These are phyloP conservation scores for Claviceps cyperi DNA, from an alignment of 2,329 filamentous ascomycete genomes.

Conservation along the genomic window DNA sequence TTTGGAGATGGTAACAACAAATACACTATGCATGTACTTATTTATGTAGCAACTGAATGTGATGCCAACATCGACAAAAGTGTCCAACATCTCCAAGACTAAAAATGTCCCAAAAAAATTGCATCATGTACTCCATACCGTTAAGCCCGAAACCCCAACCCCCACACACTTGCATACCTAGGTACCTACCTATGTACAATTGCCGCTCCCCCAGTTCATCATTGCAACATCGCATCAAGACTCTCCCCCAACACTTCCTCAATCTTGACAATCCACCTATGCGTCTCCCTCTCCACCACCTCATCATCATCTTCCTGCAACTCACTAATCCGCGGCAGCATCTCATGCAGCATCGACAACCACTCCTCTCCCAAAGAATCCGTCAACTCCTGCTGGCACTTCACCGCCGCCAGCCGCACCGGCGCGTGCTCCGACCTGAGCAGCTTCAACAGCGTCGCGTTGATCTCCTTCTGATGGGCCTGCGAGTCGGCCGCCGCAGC, in stretches of 20 bases:
- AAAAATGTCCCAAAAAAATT: no score
- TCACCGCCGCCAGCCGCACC: slow-evolving; percentile 68
- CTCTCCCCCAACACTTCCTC: slow-evolving; percentile 83
- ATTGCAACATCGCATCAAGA: slow-evolving; percentile 83
- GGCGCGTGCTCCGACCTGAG: slow-evolving; percentile 58
- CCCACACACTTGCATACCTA: neutral
- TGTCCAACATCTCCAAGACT: no score
- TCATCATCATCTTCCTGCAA: slow-evolving; percentile 95
- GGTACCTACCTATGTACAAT: no score
- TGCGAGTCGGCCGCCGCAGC: slow-evolving; percentile 69
- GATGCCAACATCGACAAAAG: no score
- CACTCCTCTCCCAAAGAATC: slow-evolving; percentile 81
- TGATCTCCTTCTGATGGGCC: slow-evolving; percentile 84
- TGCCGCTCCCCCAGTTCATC: slow-evolving; percentile 12
- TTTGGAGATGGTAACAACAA: no score
- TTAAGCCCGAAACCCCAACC: neutral
- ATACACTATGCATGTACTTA: no score
- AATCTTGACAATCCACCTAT: slow-evolving; percentile 80
- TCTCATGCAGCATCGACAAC: slow-evolving; percentile 81
- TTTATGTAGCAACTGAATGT: no score
- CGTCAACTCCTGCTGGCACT: slow-evolving; percentile 67
- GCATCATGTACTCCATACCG: no score
- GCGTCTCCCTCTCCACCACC: slow-evolving; percentile 75
- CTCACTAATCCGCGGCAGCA: slow-evolving; percentile 92
- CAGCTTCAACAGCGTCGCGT: slow-evolving; percentile 60